Percentiles rank a stretch among this genome's conserved stretches.
These are phyloP conservation scores for Tolypocladium pustulatum DNA, from an alignment of 2,329 filamentous ascomycete species.

Conservation along the genomic window DNA sequence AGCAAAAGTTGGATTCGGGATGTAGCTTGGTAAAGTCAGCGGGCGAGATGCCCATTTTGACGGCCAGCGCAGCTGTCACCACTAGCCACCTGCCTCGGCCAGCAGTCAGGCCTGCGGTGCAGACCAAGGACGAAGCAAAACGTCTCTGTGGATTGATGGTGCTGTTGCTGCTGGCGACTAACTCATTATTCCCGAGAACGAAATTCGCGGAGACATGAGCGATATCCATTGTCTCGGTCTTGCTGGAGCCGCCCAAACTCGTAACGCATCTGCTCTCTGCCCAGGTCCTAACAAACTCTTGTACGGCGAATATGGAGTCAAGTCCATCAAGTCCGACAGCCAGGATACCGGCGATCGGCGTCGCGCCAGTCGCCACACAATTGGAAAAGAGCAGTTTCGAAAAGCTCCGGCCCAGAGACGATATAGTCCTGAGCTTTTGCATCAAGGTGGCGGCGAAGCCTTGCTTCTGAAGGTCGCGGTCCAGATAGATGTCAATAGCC, in stretches of 20 bases:
- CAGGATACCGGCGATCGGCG: neutral
- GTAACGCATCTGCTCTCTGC: neutral
- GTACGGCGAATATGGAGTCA: neutral
- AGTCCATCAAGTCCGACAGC: neutral
- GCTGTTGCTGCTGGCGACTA: neutral
- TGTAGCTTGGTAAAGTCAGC: slow-evolving; percentile 30
- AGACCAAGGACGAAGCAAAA: neutral
- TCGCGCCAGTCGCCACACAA: neutral
- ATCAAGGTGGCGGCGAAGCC: neutral
- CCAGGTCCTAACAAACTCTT: neutral
- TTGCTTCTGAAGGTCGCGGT: neutral
- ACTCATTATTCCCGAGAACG: neutral
- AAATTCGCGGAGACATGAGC: neutral
- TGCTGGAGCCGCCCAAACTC: neutral
- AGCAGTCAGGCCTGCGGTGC: neutral
- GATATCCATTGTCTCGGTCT: neutral
- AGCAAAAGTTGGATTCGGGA: slow-evolving; percentile 7
- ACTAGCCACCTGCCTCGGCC: neutral
- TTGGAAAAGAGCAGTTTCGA: neutral
- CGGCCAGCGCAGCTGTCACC: slow-evolving; percentile 29
- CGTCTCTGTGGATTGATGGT: too few species aligned
- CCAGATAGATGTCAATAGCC: neutral
- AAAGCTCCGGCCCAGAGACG: neutral
- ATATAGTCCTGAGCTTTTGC: neutral
- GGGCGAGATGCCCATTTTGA: slow-evolving; percentile 25